Evolutionary conservation across 2,329 filamentous ascomycete species (phyloP).

Genomic region (Colletotrichum sp.): DNA sequence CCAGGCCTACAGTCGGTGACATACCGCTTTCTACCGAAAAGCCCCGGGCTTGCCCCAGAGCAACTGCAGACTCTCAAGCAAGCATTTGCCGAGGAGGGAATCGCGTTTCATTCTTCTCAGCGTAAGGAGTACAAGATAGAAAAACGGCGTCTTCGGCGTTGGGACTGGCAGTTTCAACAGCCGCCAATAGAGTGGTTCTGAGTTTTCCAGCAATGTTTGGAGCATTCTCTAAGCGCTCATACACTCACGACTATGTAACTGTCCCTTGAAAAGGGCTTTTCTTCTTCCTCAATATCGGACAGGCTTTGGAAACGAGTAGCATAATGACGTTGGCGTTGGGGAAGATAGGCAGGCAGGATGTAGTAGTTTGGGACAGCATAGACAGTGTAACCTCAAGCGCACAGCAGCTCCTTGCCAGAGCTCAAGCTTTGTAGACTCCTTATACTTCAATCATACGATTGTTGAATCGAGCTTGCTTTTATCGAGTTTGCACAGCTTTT

Average conservation of each 20-base stretch:
- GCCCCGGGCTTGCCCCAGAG: neutral
- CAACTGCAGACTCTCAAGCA: neutral
- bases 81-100: neutral
- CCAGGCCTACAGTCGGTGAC: neutral
- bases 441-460: neutral
- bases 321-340: neutral
- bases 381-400: neutral
- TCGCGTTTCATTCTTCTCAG: neutral
- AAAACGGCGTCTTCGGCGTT: accelerated
- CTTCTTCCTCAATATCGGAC: neutral
- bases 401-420: neutral
- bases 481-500: neutral
- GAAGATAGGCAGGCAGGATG: neutral
- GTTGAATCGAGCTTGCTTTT: neutral
- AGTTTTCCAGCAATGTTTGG: neutral
- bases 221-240: neutral
- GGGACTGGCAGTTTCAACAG: too few relatives aligned
- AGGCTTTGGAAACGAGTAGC: neutral
- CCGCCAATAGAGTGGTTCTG: neutral
- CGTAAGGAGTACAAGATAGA: neutral
- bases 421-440: neutral
- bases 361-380: neutral
- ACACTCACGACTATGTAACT: neutral
- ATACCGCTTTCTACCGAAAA: neutral
- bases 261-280: neutral